Percentiles rank a stretch among this genome's conserved stretches.
These are phyloP conservation scores for Anaeramoeba flamelloides DNA, from an alignment of 78 protist genomes.

Conservation along the genomic window DNA sequence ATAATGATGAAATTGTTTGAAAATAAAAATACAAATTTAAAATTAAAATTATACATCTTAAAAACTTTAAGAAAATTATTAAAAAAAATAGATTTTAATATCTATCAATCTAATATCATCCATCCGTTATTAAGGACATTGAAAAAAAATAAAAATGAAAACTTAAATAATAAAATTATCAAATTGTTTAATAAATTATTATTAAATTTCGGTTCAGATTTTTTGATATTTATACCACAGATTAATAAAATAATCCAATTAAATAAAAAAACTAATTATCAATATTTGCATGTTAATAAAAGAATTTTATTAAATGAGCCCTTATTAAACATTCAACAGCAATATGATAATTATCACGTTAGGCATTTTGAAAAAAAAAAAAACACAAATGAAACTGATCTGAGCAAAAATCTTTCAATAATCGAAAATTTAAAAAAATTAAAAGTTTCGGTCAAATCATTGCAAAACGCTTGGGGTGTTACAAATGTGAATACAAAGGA, in stretches of 20 bases:
- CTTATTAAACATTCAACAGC: neutral
- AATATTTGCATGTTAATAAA: neutral
- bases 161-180: conserved; percentile 1
- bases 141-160: neutral
- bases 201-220: neutral
- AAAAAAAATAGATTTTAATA: conserved; percentile 1
- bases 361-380: neutral
- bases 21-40: neutral
- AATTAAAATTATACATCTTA: neutral
- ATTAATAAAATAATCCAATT: neutral
- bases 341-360: conserved; percentile 1
- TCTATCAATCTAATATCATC: conserved; percentile 1
- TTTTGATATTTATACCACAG: neutral
- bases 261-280: conserved; percentile 2
- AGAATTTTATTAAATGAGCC: neutral
- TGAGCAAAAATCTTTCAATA: neutral
- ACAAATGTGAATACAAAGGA: neutral
- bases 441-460: neutral
- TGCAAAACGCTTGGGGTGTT: conserved; percentile 1
- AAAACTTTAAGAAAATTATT: neutral
- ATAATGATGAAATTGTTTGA: neutral
- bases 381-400: neutral
- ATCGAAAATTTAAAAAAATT: neutral
- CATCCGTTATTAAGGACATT: conserved; percentile 2
- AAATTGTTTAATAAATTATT: neutral